phyloP scores from a whole-genome alignment of 306 rosid genomes.

The Psophocarpus tetragonolobus region DNA sequence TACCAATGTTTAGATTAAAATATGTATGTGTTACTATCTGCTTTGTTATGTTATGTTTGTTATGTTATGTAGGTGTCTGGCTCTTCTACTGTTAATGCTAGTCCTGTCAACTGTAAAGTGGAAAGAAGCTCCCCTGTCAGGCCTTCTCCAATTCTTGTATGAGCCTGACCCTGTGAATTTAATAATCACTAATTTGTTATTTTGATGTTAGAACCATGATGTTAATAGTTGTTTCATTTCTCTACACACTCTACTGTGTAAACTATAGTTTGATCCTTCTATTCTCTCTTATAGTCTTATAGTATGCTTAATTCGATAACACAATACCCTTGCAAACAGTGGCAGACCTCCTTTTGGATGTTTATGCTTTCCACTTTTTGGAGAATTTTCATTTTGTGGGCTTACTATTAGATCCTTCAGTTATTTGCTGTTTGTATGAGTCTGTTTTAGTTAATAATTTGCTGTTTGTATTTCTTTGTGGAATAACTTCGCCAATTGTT shows the following conservation, averaged over 20 bases:
- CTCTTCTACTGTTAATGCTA: constrained; percentile 54
- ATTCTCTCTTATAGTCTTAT: not conserved
- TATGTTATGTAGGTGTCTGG: constrained; percentile 58
- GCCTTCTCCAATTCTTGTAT: constrained; percentile 71
- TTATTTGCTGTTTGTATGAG: constrained; percentile 21
- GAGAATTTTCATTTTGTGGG: constrained; percentile 24
- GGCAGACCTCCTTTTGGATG: constrained; percentile 6
- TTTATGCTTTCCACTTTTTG: not conserved
- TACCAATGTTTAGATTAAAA: not conserved
- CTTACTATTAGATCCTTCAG: constrained; percentile 21
- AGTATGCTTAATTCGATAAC: not conserved
- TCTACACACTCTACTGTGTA: not conserved
- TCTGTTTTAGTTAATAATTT: constrained; percentile 1
- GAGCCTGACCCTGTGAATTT: constrained; percentile 35
- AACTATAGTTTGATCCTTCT: not conserved
- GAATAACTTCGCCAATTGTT: constrained; percentile 1
- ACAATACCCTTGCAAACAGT: constrained; percentile 14
- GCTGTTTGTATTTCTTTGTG: not conserved
- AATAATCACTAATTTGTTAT: not conserved
- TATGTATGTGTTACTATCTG: not conserved
- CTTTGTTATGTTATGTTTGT: too few species aligned
- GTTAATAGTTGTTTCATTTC: constrained; percentile 8
- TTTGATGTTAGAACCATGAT: constrained; percentile 14
- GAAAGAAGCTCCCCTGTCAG: constrained; percentile 82
- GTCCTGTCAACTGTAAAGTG: constrained; percentile 75